Evolutionary conservation across 2,329 filamentous ascomycete genomes (phyloP).

Genomic region (Fusarium algeriense): DNA sequence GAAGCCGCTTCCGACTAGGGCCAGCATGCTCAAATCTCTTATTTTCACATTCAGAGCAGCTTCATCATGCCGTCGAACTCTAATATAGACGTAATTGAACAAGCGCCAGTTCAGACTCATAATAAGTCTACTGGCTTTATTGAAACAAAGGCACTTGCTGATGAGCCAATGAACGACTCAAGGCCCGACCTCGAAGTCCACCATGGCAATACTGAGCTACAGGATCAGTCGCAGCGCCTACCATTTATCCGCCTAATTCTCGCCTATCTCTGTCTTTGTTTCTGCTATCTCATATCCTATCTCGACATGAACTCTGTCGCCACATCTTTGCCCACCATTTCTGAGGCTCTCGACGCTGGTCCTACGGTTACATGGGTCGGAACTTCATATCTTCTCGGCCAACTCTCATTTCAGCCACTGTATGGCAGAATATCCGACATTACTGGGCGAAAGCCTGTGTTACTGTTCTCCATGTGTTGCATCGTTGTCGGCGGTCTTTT

Average conservation of each 20-base stretch:
- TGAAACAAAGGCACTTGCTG: rapidly evolving
- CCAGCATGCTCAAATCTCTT: not conserved
- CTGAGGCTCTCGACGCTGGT: constrained; percentile 48
- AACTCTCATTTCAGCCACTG: constrained; percentile 53
- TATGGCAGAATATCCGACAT: constrained; percentile 54
- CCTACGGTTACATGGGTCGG: constrained; percentile 53
- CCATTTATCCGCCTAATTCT: not conserved
- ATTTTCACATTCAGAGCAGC: rapidly evolving
- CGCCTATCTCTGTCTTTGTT: not conserved
- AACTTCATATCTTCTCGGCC: constrained; percentile 54
- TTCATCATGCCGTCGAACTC: rapidly evolving
- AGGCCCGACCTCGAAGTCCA: rapidly evolving
- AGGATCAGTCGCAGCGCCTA: constrained; percentile 4
- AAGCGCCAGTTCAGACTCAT: rapidly evolving
- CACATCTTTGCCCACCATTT: constrained; percentile 55
- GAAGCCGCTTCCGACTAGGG: not conserved
- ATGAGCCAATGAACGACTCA: no score
- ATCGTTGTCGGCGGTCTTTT: constrained; percentile 49
- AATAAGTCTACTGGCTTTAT: rapidly evolving
- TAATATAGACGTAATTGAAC: rapidly evolving
- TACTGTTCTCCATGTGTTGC: constrained; percentile 47
- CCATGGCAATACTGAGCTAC: not conserved
- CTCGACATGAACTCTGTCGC: constrained; percentile 54
- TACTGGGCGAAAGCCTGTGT: constrained; percentile 52
- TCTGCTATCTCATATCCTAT: constrained; percentile 42